Conservation (phyloP, 306 rosid species). For the Gastrolobium villosum region DNA sequence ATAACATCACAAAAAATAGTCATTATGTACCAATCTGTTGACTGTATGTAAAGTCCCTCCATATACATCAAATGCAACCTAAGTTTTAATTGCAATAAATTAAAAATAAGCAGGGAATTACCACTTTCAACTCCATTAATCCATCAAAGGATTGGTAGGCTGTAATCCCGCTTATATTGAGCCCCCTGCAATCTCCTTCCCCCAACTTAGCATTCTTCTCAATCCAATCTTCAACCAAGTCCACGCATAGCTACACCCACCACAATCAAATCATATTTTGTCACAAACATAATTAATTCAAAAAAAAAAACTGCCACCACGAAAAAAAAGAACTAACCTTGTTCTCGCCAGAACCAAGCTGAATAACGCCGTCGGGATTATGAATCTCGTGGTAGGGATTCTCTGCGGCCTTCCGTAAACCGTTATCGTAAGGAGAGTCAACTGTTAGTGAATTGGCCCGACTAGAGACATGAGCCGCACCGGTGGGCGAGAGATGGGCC, state of each 20-base stretch:
- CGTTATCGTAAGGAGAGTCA: slow-evolving; percentile 61
- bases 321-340: slow-evolving; percentile 59
- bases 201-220: slow-evolving; percentile 38
- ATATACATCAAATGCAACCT: no score
- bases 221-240: slow-evolving; percentile 77
- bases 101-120: not conserved
- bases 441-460: slow-evolving; percentile 58
- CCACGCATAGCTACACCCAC: slow-evolving; percentile 66
- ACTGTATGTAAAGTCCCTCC: no score
- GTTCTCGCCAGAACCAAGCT: slow-evolving; percentile 74
- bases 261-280: slow-evolving; percentile 15
- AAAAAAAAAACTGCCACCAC: not conserved
- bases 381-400: slow-evolving; percentile 66
- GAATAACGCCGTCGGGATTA: slow-evolving; percentile 80
- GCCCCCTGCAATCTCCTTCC: slow-evolving; percentile 33
- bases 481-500: slow-evolving; percentile 56
- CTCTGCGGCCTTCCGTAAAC: slow-evolving; percentile 63
- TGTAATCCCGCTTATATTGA: slow-evolving; percentile 33
- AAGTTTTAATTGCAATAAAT: no score
- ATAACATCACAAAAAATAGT: no score
- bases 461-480: slow-evolving; percentile 63
- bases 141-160: slow-evolving; percentile 49
- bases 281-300: not conserved
- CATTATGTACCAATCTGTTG: no score
- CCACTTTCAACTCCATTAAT: slow-evolving; percentile 49